Base-by-base conservation (phyloP, 306 rosid genomes). In the Cucurbita ficifolia region DNA sequence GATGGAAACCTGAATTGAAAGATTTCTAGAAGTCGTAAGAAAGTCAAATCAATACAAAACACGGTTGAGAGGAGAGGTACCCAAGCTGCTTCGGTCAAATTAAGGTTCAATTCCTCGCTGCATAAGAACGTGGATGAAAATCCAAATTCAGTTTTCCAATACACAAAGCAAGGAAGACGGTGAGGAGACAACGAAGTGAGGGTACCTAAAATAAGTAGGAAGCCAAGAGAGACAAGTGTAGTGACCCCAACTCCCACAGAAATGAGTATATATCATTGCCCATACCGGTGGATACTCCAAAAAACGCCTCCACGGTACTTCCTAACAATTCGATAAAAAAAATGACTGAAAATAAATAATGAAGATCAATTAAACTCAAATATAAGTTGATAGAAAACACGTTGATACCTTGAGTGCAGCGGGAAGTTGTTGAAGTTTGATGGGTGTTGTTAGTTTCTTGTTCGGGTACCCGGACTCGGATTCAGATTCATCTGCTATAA, bases 231-330 rank as follows among this genome's bases (percentile, higher is more conserved):
- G 81, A 79, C 97, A 94, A 39, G 92, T 91, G 57, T 91, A 94
- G 86, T 91, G 97, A 83, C 99, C 99, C 97, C 97, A 94, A 82
- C 92, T 94, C 76, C 99, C 99, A 64, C 99, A 94, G 80, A 94
- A 94, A 79, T 94, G 99, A 80, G 89, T 81, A 79, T 94, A 91
- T 78, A 91, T 85, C 99, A 94, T 94, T 10, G 99, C 99, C 99
- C 99, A 88, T 18, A 94, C 96, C n/a, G 92, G 96, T 56, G 80
- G 95, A 70, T 79, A 91, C 88, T 10, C 84, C 65, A 91, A 84
- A 82, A 94, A 87, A 69, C 81, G 85, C 86, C 83, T 91, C 99
- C 99, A 94, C 10, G 99, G 99, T 39, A 94, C 83, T 73, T 81
- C 99, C 99, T 94, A n/a, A 60, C 29, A 21, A 56, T 21, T 56